Evolutionary conservation across 2,329 filamentous ascomycete genomes (phyloP), one percentile per base, ranked within the genome.

Genomic region (Aphanoascus verrucosus): DNA sequence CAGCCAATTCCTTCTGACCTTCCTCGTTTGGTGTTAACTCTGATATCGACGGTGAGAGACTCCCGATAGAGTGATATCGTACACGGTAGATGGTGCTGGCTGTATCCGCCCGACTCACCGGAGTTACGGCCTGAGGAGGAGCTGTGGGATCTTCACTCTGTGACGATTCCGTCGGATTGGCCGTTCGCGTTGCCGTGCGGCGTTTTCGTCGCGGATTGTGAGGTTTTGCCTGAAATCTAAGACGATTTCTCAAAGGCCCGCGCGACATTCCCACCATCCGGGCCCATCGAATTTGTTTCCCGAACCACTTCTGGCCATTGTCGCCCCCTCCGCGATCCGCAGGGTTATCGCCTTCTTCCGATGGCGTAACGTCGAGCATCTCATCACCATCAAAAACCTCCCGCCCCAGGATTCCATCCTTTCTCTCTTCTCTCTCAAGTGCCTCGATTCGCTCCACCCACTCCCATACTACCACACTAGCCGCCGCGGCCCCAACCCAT

Each of bases 401-500:
- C 58, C 90, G 77, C 2, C 90, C 90, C 1, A 96, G 72, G 53
- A 96, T 94, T 0, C 90, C 90, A 61, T 94, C 89, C 69, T 94
- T 94, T 69, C 90, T 88, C 67, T 95, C 89, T 67, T 95, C 89
- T 60, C 90, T 81, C 72, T 96, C 90, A 57, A 95, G 70, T 0
- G 89, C 88, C 67, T 96, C 90, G 47, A 96, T 96, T 23, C 90
- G 80, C 69, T 96, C 90, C 2, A 96, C 90, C 90, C 90, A 96
- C 69, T 96, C 90, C 90, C 90, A 96, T 1, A 96, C 90, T 19
- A 95, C 87, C n/a, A 95, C 90, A 69, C 88, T 94, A 28, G 90
- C 90, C 1, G 89, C 89, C 0, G 90, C 89, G 1, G 89, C 89
- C 46, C 90, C 90, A n/a, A 95, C 90, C 90, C 90, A 96, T 63